Base-by-base conservation (phyloP, 768 basidiomycete genomes). In the Aureoboletus auriporus region DNA sequence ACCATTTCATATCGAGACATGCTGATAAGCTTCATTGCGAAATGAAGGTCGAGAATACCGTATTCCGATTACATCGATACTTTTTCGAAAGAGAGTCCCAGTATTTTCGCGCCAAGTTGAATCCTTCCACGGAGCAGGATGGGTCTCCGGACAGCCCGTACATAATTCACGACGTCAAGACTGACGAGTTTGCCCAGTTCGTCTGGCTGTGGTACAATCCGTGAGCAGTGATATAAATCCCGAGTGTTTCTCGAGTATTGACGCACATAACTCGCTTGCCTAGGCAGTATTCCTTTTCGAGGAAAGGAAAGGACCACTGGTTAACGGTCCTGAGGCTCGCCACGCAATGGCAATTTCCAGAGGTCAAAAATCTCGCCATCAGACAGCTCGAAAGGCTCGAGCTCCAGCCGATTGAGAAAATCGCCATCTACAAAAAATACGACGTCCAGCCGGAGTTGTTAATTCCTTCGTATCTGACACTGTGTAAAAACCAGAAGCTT, bases 201-300 rank as follows among this genome's bases (percentile, higher is more conserved):
- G 59, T 82, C 0, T 80, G 78, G 74, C 72, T 81, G 0, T 80
- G 80, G 54, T 83, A 83, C 44, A 79, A 81, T 4, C 50, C 61
- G 60, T 61, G 31, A 61, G 61, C 49, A 0, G 38, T 27, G 17
- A 30, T 81, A 80, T 44, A 76, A 79, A 5, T 47, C 51, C 51
- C 48, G 34, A 53, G 50, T 42, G 16, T 12, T 36, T 41, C 29
- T 16, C 26, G 20, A 9, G 33, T 13, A 7, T 35, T 23, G 34
- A 37, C 41, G 23, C 17, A 36, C 10, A 37, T 49, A 52, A 53
- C 46, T 31, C 6, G 20, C 16, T 10, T 23, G 28, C 28, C 17
- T 1, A 87, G 84, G 0, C 69, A 64, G 39, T 84, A 82, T 55
- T 78, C 80, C 0, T 63, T 79, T 1, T 83, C 84, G 42, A 69